Evolutionary conservation across 164 flowering plant species (phyloP), one percentile per base, ranked within the genome.

Genomic region (Cinnamomum micranthum): DNA sequence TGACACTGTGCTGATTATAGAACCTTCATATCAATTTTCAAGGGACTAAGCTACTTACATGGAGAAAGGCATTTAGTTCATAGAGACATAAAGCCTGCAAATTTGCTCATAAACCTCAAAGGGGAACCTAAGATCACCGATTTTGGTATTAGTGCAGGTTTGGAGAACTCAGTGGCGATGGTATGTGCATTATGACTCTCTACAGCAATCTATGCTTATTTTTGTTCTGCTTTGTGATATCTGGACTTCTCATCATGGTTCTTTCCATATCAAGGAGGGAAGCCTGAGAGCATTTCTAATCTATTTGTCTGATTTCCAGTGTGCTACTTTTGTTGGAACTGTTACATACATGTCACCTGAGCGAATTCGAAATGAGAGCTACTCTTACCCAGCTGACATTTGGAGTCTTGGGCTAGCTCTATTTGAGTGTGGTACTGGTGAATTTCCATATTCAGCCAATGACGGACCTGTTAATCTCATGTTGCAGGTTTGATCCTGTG

Each of bases 311-410:
- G 60, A 75, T 75, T 83, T 7, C 52, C 87, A 95, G 99, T 96
- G 99, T 85, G 98, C 98, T 74, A 96, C 97, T 41, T 96, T 94
- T 83, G 96, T 96, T 77, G 99, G 99, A 76, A 96, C 98, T 75
- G 99, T 96, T 20, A 96, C 99, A 60, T 92, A 95, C 79, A 94
- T 96, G 99, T 93, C 99, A 35, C 99, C 99, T n/a, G 99, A 96
- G 86, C 83, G 99, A 79, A 94, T 96, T 75, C 88, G 97, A 50
- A 96, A 92, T 80, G 98, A 93, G 71, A 85, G 77, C 76, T 96
- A 96, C 80, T 96, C 99, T 28, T 96, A 91, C 80, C 95, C 99
- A 22, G 99, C 98, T 83, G 99, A 96, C 83, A 94, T 96, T 73
- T 96, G 99, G 99, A 96, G 99, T 85, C 97, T 96, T 67, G 98